These are phyloP conservation scores for Ocimum tenuiflorum DNA, from an alignment of 257 asterid species.

Conservation along the genomic window DNA sequence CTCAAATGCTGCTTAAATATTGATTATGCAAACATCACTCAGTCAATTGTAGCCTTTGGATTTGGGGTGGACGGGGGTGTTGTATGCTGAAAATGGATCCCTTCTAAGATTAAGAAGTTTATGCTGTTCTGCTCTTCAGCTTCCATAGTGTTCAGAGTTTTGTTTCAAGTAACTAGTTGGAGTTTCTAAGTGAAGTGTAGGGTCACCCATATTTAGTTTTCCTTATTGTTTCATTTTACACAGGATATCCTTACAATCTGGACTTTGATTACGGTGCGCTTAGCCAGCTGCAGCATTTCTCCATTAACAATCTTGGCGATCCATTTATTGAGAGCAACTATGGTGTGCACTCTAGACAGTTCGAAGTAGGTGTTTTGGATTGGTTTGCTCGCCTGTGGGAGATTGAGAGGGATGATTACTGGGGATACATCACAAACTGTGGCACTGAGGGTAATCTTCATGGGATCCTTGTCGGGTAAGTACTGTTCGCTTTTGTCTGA, in stretches of 20 bases:
- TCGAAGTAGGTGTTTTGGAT: conserved; percentile 92
- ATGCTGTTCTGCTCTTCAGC: neutral
- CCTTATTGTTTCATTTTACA: conserved; percentile 8
- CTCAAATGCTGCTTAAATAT: neutral
- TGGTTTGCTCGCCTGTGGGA: conserved; percentile 97
- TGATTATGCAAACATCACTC: neutral
- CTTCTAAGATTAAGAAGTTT: neutral
- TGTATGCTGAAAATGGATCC: neutral
- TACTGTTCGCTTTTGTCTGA: neutral
- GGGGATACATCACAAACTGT: conserved; percentile 96
- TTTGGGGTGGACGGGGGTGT: neutral
- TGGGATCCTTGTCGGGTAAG: conserved; percentile 87
- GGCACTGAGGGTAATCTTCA: conserved; percentile 99
- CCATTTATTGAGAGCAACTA: conserved; percentile 96
- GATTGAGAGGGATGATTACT: conserved; percentile 74
- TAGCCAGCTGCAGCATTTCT: conserved; percentile 81
- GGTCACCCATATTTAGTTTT: neutral
- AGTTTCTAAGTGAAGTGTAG: neutral
- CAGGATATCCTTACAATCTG: conserved; percentile 95
- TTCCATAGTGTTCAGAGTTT: neutral
- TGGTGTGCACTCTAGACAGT: conserved; percentile 93
- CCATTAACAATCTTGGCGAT: conserved; percentile 88
- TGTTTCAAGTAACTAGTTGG: conserved; percentile 5
- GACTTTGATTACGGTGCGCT: conserved; percentile 95
- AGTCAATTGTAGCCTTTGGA: neutral